phyloP scores from a whole-genome alignment of 2,329 filamentous ascomycete species.

The Dissoconium aciculare region DNA sequence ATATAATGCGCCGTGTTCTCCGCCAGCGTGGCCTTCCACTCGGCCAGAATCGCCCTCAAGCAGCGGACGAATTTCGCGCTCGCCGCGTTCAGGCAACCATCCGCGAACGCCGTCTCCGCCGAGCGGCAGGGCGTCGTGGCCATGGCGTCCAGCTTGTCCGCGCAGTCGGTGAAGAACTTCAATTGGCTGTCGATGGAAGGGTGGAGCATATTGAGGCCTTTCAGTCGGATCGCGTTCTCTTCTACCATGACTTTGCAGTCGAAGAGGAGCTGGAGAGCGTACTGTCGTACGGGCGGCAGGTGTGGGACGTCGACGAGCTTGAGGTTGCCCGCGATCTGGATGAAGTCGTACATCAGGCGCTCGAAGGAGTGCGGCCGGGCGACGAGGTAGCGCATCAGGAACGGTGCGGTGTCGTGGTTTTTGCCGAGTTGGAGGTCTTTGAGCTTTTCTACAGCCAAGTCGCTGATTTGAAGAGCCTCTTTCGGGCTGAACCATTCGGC shows the following conservation, averaged over 20 bases:
- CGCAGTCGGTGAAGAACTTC: slow-evolving; percentile 6
- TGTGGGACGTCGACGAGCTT: not conserved
- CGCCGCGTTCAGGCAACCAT: slow-evolving; percentile 8
- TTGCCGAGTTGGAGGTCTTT: slow-evolving; percentile 1
- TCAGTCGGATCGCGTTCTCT: slow-evolving; percentile 7
- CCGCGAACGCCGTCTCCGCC: slow-evolving; percentile 4
- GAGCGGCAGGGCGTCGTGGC: slow-evolving; percentile 1
- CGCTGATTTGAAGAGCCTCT: not conserved
- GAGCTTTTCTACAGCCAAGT: not conserved
- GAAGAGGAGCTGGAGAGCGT: not conserved
- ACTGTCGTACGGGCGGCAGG: not conserved
- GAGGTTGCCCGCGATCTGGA: not conserved
- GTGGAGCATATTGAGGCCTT: slow-evolving; percentile 8
- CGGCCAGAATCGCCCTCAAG: slow-evolving; percentile 6
- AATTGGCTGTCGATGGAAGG: slow-evolving; percentile 6
- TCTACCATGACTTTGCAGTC: slow-evolving; percentile 7
- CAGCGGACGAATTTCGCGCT: slow-evolving; percentile 8
- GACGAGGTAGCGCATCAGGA: not conserved
- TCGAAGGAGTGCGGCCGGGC: not conserved
- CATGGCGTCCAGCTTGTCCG: slow-evolving; percentile 5
- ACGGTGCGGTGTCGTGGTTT: not conserved
- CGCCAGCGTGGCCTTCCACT: slow-evolving; percentile 5
- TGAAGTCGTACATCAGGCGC: not conserved
- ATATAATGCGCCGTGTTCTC: not conserved
- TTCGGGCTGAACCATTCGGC: not conserved